Percentiles rank a stretch among this genome's conserved stretches.
phyloP scores from a whole-genome alignment of 163 green algal genomes.

The Scenedesmus sp. region DNA sequence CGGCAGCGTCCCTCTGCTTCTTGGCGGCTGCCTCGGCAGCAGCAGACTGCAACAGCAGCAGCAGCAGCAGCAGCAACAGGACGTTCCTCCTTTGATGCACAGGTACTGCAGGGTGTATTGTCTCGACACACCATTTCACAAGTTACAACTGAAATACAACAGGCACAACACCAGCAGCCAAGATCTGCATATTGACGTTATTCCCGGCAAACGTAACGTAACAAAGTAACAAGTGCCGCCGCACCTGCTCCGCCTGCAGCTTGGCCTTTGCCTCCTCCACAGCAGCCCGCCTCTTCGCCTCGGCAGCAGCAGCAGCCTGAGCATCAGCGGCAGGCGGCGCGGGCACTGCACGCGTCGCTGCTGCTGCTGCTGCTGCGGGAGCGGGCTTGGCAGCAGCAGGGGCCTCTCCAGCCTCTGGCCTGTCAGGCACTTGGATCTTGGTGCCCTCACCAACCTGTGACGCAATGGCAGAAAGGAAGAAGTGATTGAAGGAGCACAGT shows the following conservation, averaged over 20 bases:
- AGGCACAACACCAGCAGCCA: not conserved
- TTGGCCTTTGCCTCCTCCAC: conserved; percentile 51
- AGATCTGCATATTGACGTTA: no score
- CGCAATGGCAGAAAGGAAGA: not conserved
- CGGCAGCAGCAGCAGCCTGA: conserved; percentile 24
- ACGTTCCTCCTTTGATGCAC: not conserved
- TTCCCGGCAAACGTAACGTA: not conserved
- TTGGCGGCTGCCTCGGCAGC: conserved; percentile 34
- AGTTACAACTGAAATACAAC: not conserved
- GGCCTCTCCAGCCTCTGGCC: conserved; percentile 5
- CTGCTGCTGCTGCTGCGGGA: conserved; percentile 20
- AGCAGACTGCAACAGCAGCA: not conserved
- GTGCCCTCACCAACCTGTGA: conserved; percentile 43
- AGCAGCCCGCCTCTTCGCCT: conserved; percentile 27
- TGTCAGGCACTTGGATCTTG: conserved; percentile 42
- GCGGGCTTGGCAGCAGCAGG: conserved; percentile 5
- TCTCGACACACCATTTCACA: not conserved
- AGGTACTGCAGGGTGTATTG: no score
- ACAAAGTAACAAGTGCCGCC: not conserved
- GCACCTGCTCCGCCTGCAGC: conserved; percentile 45
- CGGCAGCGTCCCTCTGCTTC: conserved; percentile 8
- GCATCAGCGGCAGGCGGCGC: conserved; percentile 28
- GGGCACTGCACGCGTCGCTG: not conserved
- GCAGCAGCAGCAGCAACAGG: not conserved
- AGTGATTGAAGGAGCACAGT: no score